Conservation (phyloP, 257 asterid genomes). For the Capsicum chinense region DNA sequence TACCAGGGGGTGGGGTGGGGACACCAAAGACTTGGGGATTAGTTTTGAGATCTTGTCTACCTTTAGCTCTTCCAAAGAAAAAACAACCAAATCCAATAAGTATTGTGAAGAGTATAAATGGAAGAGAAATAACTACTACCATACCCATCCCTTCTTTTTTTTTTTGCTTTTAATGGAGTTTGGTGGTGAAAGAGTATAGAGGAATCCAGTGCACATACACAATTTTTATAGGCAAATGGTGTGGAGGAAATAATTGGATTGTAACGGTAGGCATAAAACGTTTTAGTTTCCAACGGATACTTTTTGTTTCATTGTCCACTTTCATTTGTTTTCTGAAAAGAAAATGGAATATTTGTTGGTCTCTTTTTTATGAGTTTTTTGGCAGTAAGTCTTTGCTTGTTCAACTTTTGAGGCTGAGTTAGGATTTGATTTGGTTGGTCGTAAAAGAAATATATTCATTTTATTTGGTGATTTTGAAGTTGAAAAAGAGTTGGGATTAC, state of each 20-base stretch:
- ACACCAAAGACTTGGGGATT: slow-evolving; percentile 76
- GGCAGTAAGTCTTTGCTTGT: not conserved
- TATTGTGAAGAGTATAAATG: slow-evolving; percentile 69
- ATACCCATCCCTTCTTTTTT: slow-evolving; percentile 64
- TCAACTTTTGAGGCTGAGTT: no score
- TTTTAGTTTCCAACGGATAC: slow-evolving; percentile 46
- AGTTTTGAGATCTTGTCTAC: slow-evolving; percentile 65
- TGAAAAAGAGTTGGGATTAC: no score
- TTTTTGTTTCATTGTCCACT: slow-evolving; percentile 18
- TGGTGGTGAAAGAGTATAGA: not conserved
- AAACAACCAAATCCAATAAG: slow-evolving; percentile 85
- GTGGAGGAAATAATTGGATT: not conserved
- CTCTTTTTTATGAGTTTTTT: not conserved
- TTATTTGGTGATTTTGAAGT: no score
- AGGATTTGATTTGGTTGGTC: no score
- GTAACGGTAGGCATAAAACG: slow-evolving; percentile 50
- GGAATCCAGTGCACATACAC: not conserved
- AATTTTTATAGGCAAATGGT: not conserved
- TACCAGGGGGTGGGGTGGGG: slow-evolving; percentile 77
- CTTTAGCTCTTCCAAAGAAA: slow-evolving; percentile 77
- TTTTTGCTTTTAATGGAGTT: not conserved
- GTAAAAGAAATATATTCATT: no score
- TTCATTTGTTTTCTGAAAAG: not conserved
- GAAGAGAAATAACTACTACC: slow-evolving; percentile 83
- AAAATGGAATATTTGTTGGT: not conserved